Conservation (phyloP, 257 asterid genomes). For the Nicotiana undulata region DNA sequence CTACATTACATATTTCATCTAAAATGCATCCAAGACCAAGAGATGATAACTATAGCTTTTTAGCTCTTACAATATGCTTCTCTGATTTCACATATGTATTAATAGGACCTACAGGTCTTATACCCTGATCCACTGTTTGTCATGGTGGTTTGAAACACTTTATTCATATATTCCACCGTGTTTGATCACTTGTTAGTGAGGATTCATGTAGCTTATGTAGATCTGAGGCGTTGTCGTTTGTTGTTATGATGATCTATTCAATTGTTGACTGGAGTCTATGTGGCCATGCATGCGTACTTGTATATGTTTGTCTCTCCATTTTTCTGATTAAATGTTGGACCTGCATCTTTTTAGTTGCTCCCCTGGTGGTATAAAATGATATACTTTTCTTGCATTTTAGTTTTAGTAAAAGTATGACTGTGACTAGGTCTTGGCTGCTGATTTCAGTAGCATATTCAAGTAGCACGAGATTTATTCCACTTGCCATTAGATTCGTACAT, state of each 20-base stretch:
- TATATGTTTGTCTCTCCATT: neutral
- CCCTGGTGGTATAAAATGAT: neutral
- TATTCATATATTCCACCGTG: too few relatives aligned
- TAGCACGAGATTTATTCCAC: too few relatives aligned
- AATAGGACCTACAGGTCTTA: neutral
- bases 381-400: too few relatives aligned
- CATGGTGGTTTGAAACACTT: neutral
- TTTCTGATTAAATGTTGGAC: neutral
- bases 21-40: neutral
- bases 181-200: neutral
- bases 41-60: neutral
- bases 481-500: too few relatives aligned
- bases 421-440: too few relatives aligned
- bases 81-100: too few relatives aligned
- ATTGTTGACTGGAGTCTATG: neutral
- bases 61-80: neutral
- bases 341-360: neutral
- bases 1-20: neutral
- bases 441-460: too few relatives aligned
- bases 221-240: neutral
- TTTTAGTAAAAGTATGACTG: too few relatives aligned
- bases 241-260: neutral
- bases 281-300: neutral
- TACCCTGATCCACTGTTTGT: neutral
- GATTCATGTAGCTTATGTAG: neutral